Evolutionary conservation across 2,329 filamentous ascomycete species (phyloP).

Genomic region (Colletotrichum spinosum): DNA sequence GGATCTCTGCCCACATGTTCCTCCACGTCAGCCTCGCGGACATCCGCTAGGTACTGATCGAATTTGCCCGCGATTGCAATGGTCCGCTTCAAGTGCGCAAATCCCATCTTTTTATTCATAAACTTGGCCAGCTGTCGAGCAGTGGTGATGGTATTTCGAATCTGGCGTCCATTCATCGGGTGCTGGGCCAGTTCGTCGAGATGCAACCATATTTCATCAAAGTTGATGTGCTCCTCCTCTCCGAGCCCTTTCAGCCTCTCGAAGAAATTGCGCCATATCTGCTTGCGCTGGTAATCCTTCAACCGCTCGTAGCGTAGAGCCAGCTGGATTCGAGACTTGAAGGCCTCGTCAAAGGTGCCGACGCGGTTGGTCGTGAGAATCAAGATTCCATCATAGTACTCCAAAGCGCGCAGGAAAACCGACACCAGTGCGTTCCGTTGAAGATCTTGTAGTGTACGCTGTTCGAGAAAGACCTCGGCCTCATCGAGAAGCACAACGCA

Average conservation of each 20-base stretch:
- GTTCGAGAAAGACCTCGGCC: constrained; percentile 83
- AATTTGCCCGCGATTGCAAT: too few relatives aligned
- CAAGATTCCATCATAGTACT: constrained; percentile 92
- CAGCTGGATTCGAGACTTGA: constrained; percentile 88
- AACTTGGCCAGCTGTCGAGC: constrained; percentile 57
- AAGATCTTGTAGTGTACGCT: constrained; percentile 81
- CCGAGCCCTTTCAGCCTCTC: constrained; percentile 60
- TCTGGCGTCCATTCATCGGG: constrained; percentile 74
- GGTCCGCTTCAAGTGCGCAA: too few relatives aligned
- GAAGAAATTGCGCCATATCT: constrained; percentile 87
- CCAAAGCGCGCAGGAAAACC: constrained; percentile 86
- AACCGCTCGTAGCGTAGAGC: constrained; percentile 84
- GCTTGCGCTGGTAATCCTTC: constrained; percentile 76
- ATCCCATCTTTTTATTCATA: too few relatives aligned
- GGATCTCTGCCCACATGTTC: too few relatives aligned
- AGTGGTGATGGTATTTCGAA: constrained; percentile 88
- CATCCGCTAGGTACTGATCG: too few relatives aligned
- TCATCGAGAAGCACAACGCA: constrained; percentile 88
- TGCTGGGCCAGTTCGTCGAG: constrained; percentile 77
- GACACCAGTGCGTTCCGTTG: constrained; percentile 87
- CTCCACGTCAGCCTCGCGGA: too few relatives aligned
- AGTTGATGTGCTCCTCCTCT: constrained; percentile 67
- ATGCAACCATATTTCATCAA: constrained; percentile 63
- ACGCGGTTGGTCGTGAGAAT: constrained; percentile 92
- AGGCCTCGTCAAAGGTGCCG: constrained; percentile 89